phyloP scores from a whole-genome alignment of 331 rosid genomes.

The Stylosanthes scabra region DNA sequence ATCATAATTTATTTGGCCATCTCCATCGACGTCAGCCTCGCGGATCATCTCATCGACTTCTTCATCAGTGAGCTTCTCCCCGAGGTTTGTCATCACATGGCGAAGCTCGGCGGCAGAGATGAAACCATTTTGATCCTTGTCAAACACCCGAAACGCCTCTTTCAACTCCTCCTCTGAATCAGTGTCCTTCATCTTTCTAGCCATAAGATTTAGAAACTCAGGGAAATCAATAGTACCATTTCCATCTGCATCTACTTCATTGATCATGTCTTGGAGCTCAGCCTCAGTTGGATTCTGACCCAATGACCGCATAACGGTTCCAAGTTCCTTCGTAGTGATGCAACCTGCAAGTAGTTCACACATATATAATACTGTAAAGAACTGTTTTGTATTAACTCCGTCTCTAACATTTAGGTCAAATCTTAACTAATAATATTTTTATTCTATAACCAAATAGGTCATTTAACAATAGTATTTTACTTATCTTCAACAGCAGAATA shows the following conservation, averaged over 20 bases:
- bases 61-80: too few relatives aligned
- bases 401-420: too few relatives aligned
- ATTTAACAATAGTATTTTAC: too few relatives aligned
- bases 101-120: slow-evolving; percentile 62
- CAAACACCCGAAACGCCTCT: slow-evolving; percentile 97
- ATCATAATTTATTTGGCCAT: too few relatives aligned
- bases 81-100: too few relatives aligned
- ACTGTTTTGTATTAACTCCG: too few relatives aligned
- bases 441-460: too few relatives aligned
- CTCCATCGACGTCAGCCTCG: too few relatives aligned
- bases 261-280: slow-evolving; percentile 91
- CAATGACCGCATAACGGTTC: slow-evolving; percentile 83
- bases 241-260: slow-evolving; percentile 84
- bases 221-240: slow-evolving; percentile 92
- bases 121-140: slow-evolving; percentile 94
- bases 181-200: slow-evolving; percentile 90
- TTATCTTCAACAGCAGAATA: too few relatives aligned
- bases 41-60: too few relatives aligned
- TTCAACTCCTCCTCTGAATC: slow-evolving; percentile 94
- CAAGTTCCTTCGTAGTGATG: slow-evolving; percentile 90
- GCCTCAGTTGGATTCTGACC: slow-evolving; percentile 96
- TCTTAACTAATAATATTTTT: too few relatives aligned
- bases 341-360: slow-evolving; percentile 50
- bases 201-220: slow-evolving; percentile 87
- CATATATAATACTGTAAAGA: too few relatives aligned